These are phyloP conservation scores for Suhomyces anneliseae DNA, from an alignment of 1,139 yeast genomes.

Conservation along the genomic window DNA sequence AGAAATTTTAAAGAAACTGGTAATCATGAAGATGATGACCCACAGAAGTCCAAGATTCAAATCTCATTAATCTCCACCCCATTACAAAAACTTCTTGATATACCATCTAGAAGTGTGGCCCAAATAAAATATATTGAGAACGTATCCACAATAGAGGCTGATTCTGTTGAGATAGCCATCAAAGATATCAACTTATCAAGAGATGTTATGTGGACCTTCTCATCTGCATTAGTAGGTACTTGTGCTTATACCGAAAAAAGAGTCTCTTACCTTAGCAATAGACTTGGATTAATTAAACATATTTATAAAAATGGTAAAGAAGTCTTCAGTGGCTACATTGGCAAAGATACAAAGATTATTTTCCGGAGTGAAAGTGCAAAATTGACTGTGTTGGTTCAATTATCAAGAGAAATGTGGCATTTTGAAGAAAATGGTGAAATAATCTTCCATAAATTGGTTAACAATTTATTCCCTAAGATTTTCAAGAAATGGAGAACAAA, in stretches of 20 bases:
- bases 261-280: slow-evolving; percentile 57
- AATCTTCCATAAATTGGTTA: slow-evolving; percentile 87
- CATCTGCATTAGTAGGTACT: slow-evolving; percentile 58
- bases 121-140: slow-evolving; percentile 46
- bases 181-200: slow-evolving; percentile 81
- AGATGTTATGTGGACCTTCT: slow-evolving; percentile 91
- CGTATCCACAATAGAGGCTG: slow-evolving; percentile 59
- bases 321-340: slow-evolving; percentile 63
- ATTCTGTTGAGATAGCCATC: slow-evolving; percentile 76
- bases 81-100: slow-evolving; percentile 59
- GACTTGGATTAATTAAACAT: slow-evolving; percentile 61
- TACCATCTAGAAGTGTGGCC: slow-evolving; percentile 67
- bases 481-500: slow-evolving; percentile 85
- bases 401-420: slow-evolving; percentile 97
- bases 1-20: slow-evolving; percentile 16
- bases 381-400: slow-evolving; percentile 78
- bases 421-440: slow-evolving; percentile 96
- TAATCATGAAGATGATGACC: slow-evolving; percentile 5
- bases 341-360: slow-evolving; percentile 73
- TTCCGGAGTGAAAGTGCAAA: slow-evolving; percentile 91
- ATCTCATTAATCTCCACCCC: slow-evolving; percentile 66
- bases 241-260: slow-evolving; percentile 72
- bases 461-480: slow-evolving; percentile 85
- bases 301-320: slow-evolving; percentile 72
- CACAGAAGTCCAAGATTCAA: slow-evolving; percentile 24